Base-by-base conservation (phyloP, 306 rosid species). In the Elaeagnus macrophylla region DNA sequence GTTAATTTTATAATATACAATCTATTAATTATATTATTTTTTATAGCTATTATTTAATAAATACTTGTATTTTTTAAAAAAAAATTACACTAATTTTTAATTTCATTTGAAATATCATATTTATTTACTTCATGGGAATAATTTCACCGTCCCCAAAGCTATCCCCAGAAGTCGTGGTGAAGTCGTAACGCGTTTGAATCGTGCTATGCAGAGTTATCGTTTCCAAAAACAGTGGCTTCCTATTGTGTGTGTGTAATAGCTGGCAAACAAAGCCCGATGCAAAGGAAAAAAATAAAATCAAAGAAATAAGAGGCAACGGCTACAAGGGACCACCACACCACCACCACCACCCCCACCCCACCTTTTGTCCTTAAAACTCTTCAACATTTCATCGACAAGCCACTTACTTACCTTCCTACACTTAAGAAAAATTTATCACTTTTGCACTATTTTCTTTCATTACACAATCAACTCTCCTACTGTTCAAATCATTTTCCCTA, bases 321-420 rank as follows among this genome's bases (percentile, higher is more conserved):
- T 75, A 38, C 6, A 18, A 32, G 86, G 89, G 89, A 52, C 94
- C 94, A 77, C 80, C 68, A 53, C 32, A 25, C 32, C 32, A 25
- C 32, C 32, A 3, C 32, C 32, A 25, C 32, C n/a, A n/a, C n/a
- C n/a, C n/a, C 20, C 53, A 35, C 36, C 10, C 48, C n/a, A 8
- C 74, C 36, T 69, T 60, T 71, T 69, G 79, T 71, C 73, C 77
- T 64, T 53, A n/a, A n/a, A 48, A 70, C 71, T 51, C 63, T 75
- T 69, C 82, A 63, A 47, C 63, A 58, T 62, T 59, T 3, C 14
- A 46, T 69, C 72, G 10, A 37, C 67, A 19, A 53, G 9, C 18
- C 56, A 43, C 65, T 62, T 59, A 64, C 64, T 51, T 58, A 72
- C 70, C 56, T 18, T 13, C 48, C 25, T 7, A n/a, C n/a, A n/a